phyloP scores from a whole-genome alignment of 306 rosid genomes.

The Vicia faba region DNA sequence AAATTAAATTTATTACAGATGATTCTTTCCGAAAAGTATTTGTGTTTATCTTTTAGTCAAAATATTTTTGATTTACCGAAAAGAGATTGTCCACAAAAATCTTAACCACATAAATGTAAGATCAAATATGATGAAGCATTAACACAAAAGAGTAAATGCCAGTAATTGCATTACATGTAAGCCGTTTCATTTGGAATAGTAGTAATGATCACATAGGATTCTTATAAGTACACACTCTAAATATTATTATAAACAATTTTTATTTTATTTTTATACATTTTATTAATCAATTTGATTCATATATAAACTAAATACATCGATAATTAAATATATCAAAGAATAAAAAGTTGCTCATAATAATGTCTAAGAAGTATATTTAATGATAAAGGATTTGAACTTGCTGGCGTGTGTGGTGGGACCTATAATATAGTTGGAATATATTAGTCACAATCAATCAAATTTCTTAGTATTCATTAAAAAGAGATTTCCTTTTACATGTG shows the following conservation, averaged over 20 bases:
- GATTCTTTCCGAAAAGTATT: too few species aligned
- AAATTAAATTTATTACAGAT: too few species aligned
- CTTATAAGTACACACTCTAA: too few species aligned
- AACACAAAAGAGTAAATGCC: conserved; percentile 19
- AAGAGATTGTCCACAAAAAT: background rate
- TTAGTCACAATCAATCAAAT: conserved; percentile 55
- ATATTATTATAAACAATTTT: too few species aligned
- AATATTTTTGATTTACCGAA: too few species aligned
- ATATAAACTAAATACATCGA: too few species aligned
- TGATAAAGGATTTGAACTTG: conserved; percentile 47
- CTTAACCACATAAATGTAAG: background rate
- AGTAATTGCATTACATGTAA: conserved; percentile 12
- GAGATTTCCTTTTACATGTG: conserved; percentile 39
- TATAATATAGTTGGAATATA: conserved; percentile 12
- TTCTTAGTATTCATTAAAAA: conserved; percentile 49
- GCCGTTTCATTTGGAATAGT: conserved; percentile 37
- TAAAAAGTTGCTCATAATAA: too few species aligned
- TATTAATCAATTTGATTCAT: too few species aligned
- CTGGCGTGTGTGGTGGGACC: conserved; percentile 44
- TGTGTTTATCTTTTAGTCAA: background rate
- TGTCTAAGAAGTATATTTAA: too few species aligned
- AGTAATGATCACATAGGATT: conserved; percentile 76
- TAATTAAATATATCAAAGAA: too few species aligned
- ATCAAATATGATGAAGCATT: conserved; percentile 7
- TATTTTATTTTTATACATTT: too few species aligned